A percentile compares a stretch with the other conserved stretches of the same genome.
phyloP scores from a whole-genome alignment of 192 early-diverging fungal genomes.

The Coemansia sp. region DNA sequence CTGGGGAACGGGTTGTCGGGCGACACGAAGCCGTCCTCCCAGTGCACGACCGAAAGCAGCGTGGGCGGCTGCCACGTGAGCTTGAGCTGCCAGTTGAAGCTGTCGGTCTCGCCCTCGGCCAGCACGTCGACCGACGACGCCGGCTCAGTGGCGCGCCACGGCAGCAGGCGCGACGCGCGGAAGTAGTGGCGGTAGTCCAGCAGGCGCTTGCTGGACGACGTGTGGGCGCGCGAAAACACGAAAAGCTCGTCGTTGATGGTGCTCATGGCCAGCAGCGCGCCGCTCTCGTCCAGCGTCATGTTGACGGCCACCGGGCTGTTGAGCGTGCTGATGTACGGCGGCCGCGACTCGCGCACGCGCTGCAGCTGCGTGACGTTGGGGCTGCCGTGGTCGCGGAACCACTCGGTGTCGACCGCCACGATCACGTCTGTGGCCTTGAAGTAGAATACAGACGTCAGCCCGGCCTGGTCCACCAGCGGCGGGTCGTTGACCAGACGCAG shows the following conservation, averaged over 20 bases:
- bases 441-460: slow-evolving; percentile 50
- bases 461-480: slow-evolving; percentile 45
- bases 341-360: slow-evolving; percentile 55
- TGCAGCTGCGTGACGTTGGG: slow-evolving; percentile 46
- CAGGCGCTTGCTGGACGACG: slow-evolving; percentile 32
- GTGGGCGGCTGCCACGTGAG: slow-evolving; percentile 52
- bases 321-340: slow-evolving; percentile 54
- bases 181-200: slow-evolving; percentile 55
- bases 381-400: slow-evolving; percentile 54
- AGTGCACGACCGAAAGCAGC: slow-evolving; percentile 26
- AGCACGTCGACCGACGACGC: slow-evolving; percentile 43
- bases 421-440: slow-evolving; percentile 54
- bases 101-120: slow-evolving; percentile 46
- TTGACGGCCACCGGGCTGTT: slow-evolving; percentile 54
- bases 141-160: slow-evolving; percentile 40
- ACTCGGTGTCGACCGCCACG: slow-evolving; percentile 47
- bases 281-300: slow-evolving; percentile 53
- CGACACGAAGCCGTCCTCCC: slow-evolving; percentile 45
- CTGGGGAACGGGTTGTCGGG: slow-evolving; percentile 45
- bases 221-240: slow-evolving; percentile 41
- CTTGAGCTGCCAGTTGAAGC: slow-evolving; percentile 48
- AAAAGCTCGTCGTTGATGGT: slow-evolving; percentile 55
- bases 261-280: slow-evolving; percentile 50
- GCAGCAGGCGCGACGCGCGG: slow-evolving; percentile 13
- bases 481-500: slow-evolving; percentile 50